Evolutionary conservation across 176 grass and related monocot species (phyloP), one percentile per base, ranked within the genome.

Genomic region (Aegilops sharonensis): DNA sequence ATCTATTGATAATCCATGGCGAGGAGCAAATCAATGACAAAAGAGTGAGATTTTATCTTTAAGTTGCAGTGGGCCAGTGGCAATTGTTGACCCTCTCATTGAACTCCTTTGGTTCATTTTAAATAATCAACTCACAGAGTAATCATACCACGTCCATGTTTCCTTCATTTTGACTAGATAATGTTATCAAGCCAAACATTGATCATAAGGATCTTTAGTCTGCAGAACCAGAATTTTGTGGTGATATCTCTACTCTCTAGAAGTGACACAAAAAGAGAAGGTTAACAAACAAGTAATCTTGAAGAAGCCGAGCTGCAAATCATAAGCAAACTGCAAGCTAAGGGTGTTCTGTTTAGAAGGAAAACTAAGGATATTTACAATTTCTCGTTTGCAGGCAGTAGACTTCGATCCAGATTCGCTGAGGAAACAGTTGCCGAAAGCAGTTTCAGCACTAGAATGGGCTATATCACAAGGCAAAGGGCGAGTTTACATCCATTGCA

Each of bases 371-470:
- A 39, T 60, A 39, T 68, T 82, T 77, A 62, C 5, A 57, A 5
- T 71, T 85, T 17, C 18, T 65, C 34, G 29, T 43, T 75, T 77
- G 61, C 79, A 98, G 95, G 91, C 93, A 86, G 93, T 81, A 60
- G 92, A 96, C 77, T 94, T 94, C 8, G 85, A 94, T 88, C 93
- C 91, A 66, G 90, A 98, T 72, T 98, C 94, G 2, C 35, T 94
- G 81, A 92, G 94, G 85, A 83, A 23, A 47, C 97, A 95, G 72
- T 50, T 95, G 81, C 94, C 93, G 32, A 92, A 94, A 81, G 90
- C 94, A 72, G 88, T 95, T 81, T 94, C 94, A 24, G 87, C 92
- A 59, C 54, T 95, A 74, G 96, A 98, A 82, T 95, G 92, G 93
- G 88, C 90, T 71, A 94, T 94, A 88, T 94, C 92, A 42, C 83